Evolutionary conservation across 176 grass and related monocot species (phyloP).

Genomic region (Cenchrus americanus): DNA sequence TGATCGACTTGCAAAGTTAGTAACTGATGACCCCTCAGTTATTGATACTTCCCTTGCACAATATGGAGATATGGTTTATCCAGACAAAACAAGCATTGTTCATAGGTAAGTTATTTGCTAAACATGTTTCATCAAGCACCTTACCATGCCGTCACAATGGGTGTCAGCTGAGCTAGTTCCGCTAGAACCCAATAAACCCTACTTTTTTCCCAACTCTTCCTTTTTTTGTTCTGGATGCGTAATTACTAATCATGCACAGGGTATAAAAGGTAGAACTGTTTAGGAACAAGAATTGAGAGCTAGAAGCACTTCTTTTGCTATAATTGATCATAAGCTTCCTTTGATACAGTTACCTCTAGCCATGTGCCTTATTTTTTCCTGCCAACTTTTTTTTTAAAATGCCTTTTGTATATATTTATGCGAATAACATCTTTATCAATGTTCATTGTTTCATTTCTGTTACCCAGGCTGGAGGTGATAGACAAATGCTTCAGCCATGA

Average conservation of each 20-base stretch:
- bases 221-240: background rate
- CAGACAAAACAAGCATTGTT: conserved; percentile 83
- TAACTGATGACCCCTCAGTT: conserved; percentile 97
- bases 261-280: too few species aligned
- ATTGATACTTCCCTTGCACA: conserved; percentile 89
- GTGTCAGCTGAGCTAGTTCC: background rate
- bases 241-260: background rate
- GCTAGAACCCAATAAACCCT: background rate
- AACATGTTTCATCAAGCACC: conserved; percentile 21
- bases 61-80: conserved; percentile 91
- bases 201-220: background rate
- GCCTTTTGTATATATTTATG: background rate
- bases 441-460: conserved; percentile 41
- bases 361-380: background rate
- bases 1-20: conserved; percentile 76
- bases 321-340: too few species aligned
- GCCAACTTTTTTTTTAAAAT: background rate
- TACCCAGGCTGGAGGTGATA: conserved; percentile 77
- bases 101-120: conserved; percentile 63
- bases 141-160: background rate
- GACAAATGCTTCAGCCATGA: conserved; percentile 90
- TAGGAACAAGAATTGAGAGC: too few species aligned
- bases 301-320: too few species aligned
- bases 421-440: background rate
- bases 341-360: background rate